These are phyloP conservation scores for Candida glaebosa DNA, from an alignment of 805 yeast species.

Conservation along the genomic window DNA sequence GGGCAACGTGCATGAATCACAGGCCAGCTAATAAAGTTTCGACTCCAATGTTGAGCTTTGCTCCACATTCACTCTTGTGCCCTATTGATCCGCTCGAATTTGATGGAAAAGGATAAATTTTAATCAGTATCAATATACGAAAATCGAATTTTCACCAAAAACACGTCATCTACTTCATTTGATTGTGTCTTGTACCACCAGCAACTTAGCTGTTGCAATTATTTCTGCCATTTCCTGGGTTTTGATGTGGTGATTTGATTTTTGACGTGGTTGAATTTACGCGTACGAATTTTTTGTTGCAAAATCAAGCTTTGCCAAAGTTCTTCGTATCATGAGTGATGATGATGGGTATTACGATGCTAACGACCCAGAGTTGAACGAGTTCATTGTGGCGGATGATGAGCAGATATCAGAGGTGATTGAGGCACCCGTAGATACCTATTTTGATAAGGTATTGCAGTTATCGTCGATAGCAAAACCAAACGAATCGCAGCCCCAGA, in stretches of 20 bases:
- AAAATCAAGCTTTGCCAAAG: background rate
- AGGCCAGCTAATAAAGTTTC: too few species aligned
- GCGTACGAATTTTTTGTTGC: constrained; percentile 1
- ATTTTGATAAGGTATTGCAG: constrained; percentile 18
- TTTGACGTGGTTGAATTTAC: background rate
- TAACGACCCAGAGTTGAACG: constrained; percentile 28
- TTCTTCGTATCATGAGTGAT: constrained; percentile 3
- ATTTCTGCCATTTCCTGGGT: background rate
- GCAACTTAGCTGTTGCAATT: too few species aligned
- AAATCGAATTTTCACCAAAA: too few species aligned
- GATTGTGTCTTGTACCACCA: background rate
- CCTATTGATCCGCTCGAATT: too few species aligned
- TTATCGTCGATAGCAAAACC: constrained; percentile 25
- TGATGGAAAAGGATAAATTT: too few species aligned
- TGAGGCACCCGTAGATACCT: constrained; percentile 14
- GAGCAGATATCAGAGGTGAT: constrained; percentile 9
- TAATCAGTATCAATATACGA: too few species aligned
- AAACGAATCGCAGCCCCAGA: constrained; percentile 33
- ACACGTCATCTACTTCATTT: too few species aligned
- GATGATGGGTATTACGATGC: constrained; percentile 8
- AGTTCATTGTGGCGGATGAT: constrained; percentile 33
- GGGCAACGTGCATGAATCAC: too few species aligned
- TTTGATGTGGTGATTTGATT: background rate
- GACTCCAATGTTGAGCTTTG: too few species aligned
- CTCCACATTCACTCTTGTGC: too few species aligned